Evolutionary conservation across 257 asterid genomes (phyloP), one percentile per base, ranked within the genome.

Genomic region (Leptodermis oblonga): DNA sequence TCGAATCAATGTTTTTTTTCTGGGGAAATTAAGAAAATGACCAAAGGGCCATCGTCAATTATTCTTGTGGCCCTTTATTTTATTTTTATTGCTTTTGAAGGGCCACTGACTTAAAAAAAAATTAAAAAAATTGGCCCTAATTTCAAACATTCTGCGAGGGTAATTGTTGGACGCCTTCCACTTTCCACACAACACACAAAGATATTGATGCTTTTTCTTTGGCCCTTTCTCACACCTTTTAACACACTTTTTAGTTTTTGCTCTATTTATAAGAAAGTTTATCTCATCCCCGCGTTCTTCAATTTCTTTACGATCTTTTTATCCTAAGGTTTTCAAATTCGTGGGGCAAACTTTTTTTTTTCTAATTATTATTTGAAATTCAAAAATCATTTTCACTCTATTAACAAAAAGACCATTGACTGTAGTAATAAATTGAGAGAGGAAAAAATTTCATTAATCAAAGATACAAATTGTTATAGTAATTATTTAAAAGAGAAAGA

Each of bases 71-170:
- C 39, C 37, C 54, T n/a, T n/a, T n/a, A n/a, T 65, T 39, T 10
- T 23, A 26, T 25, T 65, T 20, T 48, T 48, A 7, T 1, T 1
- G 18, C 15, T 41, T 34, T 61, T 61, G 20, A 13, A 34, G 31
- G 26, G 18, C 67, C 31, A 36, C 64, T 31, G 25, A 30, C 39
- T n/a, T n/a, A n/a, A 34, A 34, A 34, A 34, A 34, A 34, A 2
- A 34, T 34, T 34, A n/a, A n/a, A n/a, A n/a, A n/a, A n/a, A n/a
- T n/a, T n/a, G n/a, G n/a, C 59, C 23, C 45, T 23, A 28, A 13
- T 25, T 65, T 65, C 58, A 45, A 65, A 65, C 17, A 15, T 13
- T 43, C 17, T 62, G 67, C 26, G 55, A 65, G n/a, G 56, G 70
- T 48, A 65, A 65, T 23, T 34, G 39, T 3, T 26, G 26, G 69